Conservation (phyloP, 2,329 filamentous ascomycete genomes). For the Harringtonia aguacate region DNA sequence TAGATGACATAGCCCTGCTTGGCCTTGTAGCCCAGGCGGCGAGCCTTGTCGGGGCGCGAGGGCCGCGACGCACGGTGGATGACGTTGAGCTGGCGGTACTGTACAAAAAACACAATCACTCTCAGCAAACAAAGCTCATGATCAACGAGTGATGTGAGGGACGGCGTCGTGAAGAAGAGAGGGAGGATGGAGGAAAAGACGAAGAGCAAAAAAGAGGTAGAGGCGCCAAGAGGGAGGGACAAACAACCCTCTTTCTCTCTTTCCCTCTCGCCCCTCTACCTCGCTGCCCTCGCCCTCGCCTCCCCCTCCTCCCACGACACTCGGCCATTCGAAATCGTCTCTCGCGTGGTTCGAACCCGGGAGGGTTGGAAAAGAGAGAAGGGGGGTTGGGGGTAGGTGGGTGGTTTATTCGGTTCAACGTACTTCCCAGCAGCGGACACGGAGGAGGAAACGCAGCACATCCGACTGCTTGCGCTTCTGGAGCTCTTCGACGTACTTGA, state of each 20-base stretch:
- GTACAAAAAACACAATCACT: slow-evolving; percentile 8
- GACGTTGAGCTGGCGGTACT: slow-evolving; percentile 97
- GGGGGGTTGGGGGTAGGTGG: neutral
- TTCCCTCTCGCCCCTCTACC: neutral
- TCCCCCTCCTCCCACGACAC: neutral
- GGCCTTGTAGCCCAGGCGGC: slow-evolving; percentile 99
- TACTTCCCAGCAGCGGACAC: slow-evolving; percentile 99
- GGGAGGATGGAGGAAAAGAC: neutral
- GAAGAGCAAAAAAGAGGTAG: neutral
- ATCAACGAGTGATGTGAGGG: slow-evolving; percentile 97
- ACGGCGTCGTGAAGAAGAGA: slow-evolving; percentile 19
- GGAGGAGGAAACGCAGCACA: slow-evolving; percentile 99
- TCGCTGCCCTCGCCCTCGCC: neutral
- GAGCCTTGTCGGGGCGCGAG: slow-evolving; percentile 98
- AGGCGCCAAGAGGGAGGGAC: no score
- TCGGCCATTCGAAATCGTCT: neutral
- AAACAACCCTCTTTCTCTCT: neutral
- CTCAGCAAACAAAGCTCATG: slow-evolving; percentile 35
- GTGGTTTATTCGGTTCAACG: slow-evolving; percentile 34
- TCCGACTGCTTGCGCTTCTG: slow-evolving; percentile 99
- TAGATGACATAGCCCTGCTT: slow-evolving; percentile 99
- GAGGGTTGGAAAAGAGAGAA: neutral
- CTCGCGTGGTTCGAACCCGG: neutral
- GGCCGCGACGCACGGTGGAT: slow-evolving; percentile 98
- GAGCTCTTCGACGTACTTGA: slow-evolving; percentile 99